Percentiles rank a stretch among this genome's conserved stretches.
phyloP scores from a whole-genome alignment of 108 stramenopile species.

The Cyclotella sp. region DNA sequence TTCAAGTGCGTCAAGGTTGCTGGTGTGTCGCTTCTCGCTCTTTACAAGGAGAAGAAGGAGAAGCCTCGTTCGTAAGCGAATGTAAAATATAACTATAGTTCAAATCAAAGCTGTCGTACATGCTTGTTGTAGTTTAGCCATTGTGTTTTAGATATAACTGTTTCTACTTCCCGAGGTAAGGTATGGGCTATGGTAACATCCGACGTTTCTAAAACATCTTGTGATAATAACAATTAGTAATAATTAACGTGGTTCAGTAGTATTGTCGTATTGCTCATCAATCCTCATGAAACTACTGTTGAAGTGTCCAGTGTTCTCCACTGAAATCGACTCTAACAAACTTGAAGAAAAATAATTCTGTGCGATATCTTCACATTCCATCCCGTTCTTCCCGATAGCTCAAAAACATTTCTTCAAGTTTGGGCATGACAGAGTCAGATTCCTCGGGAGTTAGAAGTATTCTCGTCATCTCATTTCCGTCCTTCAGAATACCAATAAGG shows the following conservation, averaged over 20 bases:
- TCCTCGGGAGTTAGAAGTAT: constrained; percentile 84
- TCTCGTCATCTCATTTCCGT: constrained; percentile 60
- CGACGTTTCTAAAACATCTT: too few species aligned
- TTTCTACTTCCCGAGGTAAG: too few species aligned
- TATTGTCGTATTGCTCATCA: too few species aligned
- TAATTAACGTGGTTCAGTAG: too few species aligned
- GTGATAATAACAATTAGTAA: too few species aligned
- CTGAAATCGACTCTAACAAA: background rate
- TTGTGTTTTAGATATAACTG: too few species aligned
- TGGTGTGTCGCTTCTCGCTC: constrained; percentile 98
- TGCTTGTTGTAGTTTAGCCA: too few species aligned
- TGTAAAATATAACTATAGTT: constrained; percentile 42
- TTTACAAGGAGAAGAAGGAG: constrained; percentile 99
- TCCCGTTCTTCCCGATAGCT: constrained; percentile 65
- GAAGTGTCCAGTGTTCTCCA: too few species aligned
- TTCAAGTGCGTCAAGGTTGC: constrained; percentile 99
- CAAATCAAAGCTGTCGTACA: constrained; percentile 7
- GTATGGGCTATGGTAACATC: too few species aligned
- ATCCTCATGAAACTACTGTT: too few species aligned
- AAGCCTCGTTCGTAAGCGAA: constrained; percentile 96
- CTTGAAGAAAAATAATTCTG: background rate
- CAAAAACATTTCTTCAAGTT: constrained; percentile 76
- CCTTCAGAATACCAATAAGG: constrained; percentile 47
- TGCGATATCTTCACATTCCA: constrained; percentile 20
- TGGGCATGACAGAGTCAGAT: constrained; percentile 84